Base-by-base conservation (phyloP, 2,329 filamentous ascomycete species). In the Exophiala oligosperma region DNA sequence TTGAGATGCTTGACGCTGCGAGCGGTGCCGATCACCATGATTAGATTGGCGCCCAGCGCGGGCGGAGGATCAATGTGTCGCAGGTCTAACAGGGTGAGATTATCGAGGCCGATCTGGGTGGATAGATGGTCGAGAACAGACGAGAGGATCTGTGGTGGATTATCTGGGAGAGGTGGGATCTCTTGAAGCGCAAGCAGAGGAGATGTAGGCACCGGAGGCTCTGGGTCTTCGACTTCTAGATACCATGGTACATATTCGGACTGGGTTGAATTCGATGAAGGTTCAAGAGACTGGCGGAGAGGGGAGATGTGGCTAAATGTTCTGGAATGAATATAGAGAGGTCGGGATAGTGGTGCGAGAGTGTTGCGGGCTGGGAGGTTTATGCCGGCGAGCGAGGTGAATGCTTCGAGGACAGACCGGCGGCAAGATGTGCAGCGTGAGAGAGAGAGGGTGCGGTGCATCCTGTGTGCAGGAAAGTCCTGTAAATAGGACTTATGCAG, bases 1-100 rank as follows among this genome's bases (percentile, higher is more conserved):
- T 96, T 93, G 37, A 99, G 79, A 76, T 99, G 94, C 52, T 93
- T 92, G 73, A 97, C 91, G 68, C 91, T 95, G 58, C 94, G 88
- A 12, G 93, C 91, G 7, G 92, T 96, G 41, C 89, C 92, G 63
- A 99, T 85, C 29, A 99, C 76, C 94, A 97, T 97, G 54, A 99
- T 82, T 28, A 97, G 81, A 67, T 93, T 92, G 1, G 90, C 85
- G 1, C 94, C 94, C 1, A 99, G 81, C 0, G 92, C 92, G 0
- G 93, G 87, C 0, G 92, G 90, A 0, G 92, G 92, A 67, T 97
- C 90, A 50, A 97, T 81, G 38, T 84, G 77, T 56, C 94, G 90
- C 32, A 99, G 80, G 70, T 99, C 94, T 49, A 96, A 79, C 4
- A 99, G 75, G 1, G 81, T 81, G 48, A 99, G 79, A 56, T 92